Percentiles rank a stretch among this genome's conserved stretches.
Conservation (phyloP, 2,329 filamentous ascomycete species). For the Colletotrichum navitas region DNA sequence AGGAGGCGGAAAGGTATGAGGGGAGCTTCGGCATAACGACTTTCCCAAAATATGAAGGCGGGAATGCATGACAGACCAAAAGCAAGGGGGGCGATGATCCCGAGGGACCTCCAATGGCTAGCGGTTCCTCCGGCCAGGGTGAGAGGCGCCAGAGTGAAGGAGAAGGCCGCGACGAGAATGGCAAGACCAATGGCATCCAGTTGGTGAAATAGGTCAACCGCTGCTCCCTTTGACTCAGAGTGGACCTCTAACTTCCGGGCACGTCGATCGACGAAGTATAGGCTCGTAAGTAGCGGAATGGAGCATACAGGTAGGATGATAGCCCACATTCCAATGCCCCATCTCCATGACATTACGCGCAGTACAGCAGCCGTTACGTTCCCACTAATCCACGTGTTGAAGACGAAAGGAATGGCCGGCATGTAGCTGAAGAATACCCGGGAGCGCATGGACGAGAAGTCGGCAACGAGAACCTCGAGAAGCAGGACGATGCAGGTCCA, state of each 20-base stretch:
- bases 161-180: constrained; percentile 59
- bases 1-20: constrained; percentile 70
- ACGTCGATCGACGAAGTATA: constrained; percentile 58
- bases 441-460: constrained; percentile 70
- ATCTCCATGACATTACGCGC: constrained; percentile 65
- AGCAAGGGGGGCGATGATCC: constrained; percentile 64
- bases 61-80: constrained; percentile 64
- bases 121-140: constrained; percentile 66
- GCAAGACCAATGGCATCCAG: constrained; percentile 65
- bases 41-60: constrained; percentile 67
- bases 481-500: constrained; percentile 70
- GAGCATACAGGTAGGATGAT: constrained; percentile 70
- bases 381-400: constrained; percentile 75
- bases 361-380: constrained; percentile 66
- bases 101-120: constrained; percentile 63
- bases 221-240: constrained; percentile 48
- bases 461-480: constrained; percentile 71
- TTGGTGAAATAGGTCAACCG: constrained; percentile 65
- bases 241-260: constrained; percentile 50
- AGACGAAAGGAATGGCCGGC: constrained; percentile 69
- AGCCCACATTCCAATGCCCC: constrained; percentile 75
- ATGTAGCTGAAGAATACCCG: constrained; percentile 73
- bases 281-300: constrained; percentile 61
- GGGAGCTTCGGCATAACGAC: constrained; percentile 59
- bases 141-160: constrained; percentile 62